Conservation (phyloP, 495 filamentous ascomycete genomes). For the Neurospora sp. region DNA sequence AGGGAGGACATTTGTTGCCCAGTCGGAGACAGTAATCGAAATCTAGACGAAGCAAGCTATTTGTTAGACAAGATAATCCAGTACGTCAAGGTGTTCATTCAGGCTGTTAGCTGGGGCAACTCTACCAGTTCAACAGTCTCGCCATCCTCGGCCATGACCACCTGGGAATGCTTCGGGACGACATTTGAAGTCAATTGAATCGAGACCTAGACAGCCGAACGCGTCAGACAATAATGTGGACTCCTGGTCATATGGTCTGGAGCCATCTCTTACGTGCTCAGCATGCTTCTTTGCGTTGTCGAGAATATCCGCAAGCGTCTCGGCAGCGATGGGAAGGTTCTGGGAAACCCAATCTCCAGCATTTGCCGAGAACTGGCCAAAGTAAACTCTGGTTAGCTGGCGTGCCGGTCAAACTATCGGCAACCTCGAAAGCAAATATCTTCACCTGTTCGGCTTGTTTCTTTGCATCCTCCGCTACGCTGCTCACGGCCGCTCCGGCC, state of each 20-base stretch:
- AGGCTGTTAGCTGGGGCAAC: not conserved
- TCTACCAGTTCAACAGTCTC: not conserved
- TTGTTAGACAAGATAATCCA: not conserved
- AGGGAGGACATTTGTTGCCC: not conserved
- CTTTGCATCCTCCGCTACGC: not conserved
- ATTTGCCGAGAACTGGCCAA: not conserved
- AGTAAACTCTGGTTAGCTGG: not conserved
- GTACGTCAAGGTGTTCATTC: not conserved
- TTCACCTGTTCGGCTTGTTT: not conserved
- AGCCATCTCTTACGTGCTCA: not conserved
- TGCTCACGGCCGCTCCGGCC: not conserved
- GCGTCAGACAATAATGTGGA: not conserved
- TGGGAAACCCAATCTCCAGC: not conserved
- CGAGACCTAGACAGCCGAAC: not conserved
- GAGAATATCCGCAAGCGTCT: not conserved
- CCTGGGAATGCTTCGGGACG: not conserved
- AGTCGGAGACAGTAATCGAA: not conserved
- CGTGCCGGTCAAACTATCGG: not conserved
- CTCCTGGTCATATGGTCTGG: accelerated
- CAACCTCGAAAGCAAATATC: not conserved
- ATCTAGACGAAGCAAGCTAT: not conserved
- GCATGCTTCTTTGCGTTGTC: not conserved
- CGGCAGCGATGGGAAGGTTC: not conserved
- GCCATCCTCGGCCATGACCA: not conserved
- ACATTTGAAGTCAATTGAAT: not conserved